Conservation (phyloP, 305 asterid species). For the Fraxinus xanthoxyloides region DNA sequence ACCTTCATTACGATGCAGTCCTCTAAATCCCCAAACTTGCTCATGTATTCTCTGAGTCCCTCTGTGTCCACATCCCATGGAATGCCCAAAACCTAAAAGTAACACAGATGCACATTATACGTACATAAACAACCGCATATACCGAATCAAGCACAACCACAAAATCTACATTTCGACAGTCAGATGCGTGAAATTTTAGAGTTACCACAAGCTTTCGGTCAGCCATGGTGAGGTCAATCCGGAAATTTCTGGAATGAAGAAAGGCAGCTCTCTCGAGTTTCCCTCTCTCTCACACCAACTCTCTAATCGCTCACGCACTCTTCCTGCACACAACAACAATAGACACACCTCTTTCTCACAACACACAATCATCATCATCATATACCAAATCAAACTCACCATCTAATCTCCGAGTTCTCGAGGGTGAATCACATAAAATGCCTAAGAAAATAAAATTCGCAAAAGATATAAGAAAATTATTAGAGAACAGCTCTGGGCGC, state of each 20-base stretch:
- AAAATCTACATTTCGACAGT: neutral
- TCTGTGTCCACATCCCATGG: conserved; percentile 99
- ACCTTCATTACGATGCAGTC: neutral
- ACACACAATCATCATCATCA: conserved; percentile 58
- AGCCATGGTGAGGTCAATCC: conserved; percentile 47
- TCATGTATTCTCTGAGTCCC: conserved; percentile 88
- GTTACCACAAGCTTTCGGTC: conserved; percentile 94
- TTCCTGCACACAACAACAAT: conserved; percentile 87
- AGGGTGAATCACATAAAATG: conserved; percentile 14
- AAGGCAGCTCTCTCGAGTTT: conserved; percentile 34
- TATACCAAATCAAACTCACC: conserved; percentile 58
- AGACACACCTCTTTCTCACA: conserved; percentile 94
- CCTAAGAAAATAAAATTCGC: conserved; percentile 30
- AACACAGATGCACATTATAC: conserved; percentile 10
- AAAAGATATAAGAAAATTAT: conserved; percentile 32
- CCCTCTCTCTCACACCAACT: conserved; percentile 47
- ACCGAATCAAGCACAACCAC: neutral
- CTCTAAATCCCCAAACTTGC: conserved; percentile 87
- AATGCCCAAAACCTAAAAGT: conserved; percentile 81
- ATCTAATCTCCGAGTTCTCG: conserved; percentile 30
- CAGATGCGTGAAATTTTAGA: conserved; percentile 6
- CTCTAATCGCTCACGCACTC: conserved; percentile 72
- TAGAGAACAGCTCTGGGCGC: conserved; percentile 24
- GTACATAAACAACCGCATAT: neutral
- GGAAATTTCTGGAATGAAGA: conserved; percentile 10